A percentile compares a stretch with the other conserved stretches of the same genome.
Conservation (phyloP, 257 asterid species). For the Plantago major region DNA sequence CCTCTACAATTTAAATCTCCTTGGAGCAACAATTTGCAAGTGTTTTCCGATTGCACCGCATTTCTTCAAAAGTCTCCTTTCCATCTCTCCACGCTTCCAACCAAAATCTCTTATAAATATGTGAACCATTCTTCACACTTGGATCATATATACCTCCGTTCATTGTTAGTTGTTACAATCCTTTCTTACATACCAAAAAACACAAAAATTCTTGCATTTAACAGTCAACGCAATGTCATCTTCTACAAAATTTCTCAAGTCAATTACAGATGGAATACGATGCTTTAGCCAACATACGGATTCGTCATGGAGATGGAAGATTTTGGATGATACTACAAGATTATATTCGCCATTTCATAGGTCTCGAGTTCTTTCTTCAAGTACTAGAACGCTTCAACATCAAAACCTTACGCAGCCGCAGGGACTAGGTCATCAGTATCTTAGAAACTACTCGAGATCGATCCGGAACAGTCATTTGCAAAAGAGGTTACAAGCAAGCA, state of each 20-base stretch:
- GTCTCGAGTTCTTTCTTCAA: constrained; percentile 14
- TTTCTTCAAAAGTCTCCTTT: too few relatives aligned
- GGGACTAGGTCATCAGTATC: constrained; percentile 20
- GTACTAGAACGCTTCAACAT: background rate
- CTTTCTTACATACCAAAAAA: constrained; percentile 1
- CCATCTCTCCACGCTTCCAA: too few relatives aligned
- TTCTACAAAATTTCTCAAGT: constrained; percentile 17
- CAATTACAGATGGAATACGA: background rate
- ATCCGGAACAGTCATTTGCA: constrained; percentile 1
- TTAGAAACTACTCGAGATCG: constrained; percentile 23
- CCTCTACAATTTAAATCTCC: too few relatives aligned
- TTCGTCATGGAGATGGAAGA: too few relatives aligned
- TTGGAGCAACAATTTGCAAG: too few relatives aligned
- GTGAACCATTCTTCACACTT: background rate
- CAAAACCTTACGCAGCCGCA: constrained; percentile 9
- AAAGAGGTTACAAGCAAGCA: constrained; percentile 28
- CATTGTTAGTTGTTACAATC: background rate
- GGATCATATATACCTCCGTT: background rate
- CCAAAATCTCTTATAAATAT: background rate
- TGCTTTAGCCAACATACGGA: too few relatives aligned
- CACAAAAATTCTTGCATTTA: background rate
- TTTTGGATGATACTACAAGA: constrained; percentile 7
- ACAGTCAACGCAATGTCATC: constrained; percentile 18
- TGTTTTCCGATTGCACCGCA: too few relatives aligned
- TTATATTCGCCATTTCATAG: constrained; percentile 13